A percentile compares a stretch with the other conserved stretches of the same genome.
phyloP scores from a whole-genome alignment of 2,329 filamentous ascomycete genomes.

The Aspergillus brasiliensis region DNA sequence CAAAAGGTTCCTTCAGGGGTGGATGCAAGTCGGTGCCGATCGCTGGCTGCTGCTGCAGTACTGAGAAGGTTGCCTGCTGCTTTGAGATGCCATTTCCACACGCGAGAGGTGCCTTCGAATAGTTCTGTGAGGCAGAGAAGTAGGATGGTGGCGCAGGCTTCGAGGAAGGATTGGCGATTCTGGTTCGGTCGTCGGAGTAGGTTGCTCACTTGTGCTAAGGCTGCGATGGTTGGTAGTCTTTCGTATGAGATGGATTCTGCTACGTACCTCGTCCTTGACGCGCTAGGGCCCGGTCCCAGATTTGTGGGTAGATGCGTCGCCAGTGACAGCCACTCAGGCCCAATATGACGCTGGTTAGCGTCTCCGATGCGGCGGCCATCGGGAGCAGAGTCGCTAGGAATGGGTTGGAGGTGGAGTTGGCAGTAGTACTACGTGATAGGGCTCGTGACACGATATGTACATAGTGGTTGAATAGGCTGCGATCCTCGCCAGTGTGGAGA shows the following conservation, averaged over 20 bases:
- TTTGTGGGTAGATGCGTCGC: slow-evolving; percentile 30
- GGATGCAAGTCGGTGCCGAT: slow-evolving; percentile 27
- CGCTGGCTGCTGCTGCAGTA: slow-evolving; percentile 22
- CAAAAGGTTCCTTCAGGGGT: slow-evolving; percentile 38
- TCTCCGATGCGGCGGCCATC: slow-evolving; percentile 28
- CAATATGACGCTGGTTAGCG: slow-evolving; percentile 30
- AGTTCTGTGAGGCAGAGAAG: slow-evolving; percentile 48
- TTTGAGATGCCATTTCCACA: slow-evolving; percentile 49
- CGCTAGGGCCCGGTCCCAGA: slow-evolving; percentile 29
- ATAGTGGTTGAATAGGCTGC: slow-evolving; percentile 34
- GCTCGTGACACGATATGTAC: slow-evolving; percentile 28
- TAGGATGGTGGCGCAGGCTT: slow-evolving; percentile 45
- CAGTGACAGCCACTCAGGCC: slow-evolving; percentile 33
- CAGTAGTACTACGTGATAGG: slow-evolving; percentile 25
- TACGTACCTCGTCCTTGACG: slow-evolving; percentile 29
- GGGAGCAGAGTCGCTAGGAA: slow-evolving; percentile 30
- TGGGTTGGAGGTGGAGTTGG: slow-evolving; percentile 26
- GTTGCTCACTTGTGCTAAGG: slow-evolving; percentile 26
- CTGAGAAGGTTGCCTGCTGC: slow-evolving; percentile 45
- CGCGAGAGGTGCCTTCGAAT: slow-evolving; percentile 46
- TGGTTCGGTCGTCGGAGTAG: slow-evolving; percentile 22
- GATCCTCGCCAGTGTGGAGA: slow-evolving; percentile 28
- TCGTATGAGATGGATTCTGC: neutral
- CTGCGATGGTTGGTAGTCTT: slow-evolving; percentile 12
- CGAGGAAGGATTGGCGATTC: slow-evolving; percentile 36